Conservation (phyloP, 2,329 filamentous ascomycete genomes). For the Xylariaceae sp. region DNA sequence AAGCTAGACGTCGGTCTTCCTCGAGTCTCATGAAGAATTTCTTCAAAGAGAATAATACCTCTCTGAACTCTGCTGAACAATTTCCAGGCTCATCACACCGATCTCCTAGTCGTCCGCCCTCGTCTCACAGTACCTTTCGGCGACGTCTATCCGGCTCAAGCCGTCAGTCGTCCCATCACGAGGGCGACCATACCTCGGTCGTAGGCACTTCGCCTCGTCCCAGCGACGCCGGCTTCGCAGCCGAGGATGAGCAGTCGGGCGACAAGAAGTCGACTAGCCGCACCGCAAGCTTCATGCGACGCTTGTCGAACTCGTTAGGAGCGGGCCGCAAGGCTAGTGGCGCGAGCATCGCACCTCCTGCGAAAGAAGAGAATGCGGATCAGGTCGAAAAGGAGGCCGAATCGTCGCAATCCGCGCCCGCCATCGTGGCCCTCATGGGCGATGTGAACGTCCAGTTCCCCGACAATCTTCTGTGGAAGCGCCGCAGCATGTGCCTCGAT, state of each 20-base stretch:
- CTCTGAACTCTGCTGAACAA: slow-evolving; percentile 47
- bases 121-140: slow-evolving; percentile 45
- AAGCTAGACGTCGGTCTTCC: slow-evolving; percentile 49
- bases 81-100: slow-evolving; percentile 33
- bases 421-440: slow-evolving; percentile 64
- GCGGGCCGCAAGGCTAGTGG: slow-evolving; percentile 42
- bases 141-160: slow-evolving; percentile 63
- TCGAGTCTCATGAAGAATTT: slow-evolving; percentile 56
- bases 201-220: slow-evolving; percentile 38
- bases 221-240: slow-evolving; percentile 42
- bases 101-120: slow-evolving; percentile 45
- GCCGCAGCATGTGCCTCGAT: slow-evolving; percentile 81
- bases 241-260: slow-evolving; percentile 41
- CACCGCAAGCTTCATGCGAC: slow-evolving; percentile 53
- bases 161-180: slow-evolving; percentile 46
- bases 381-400: slow-evolving; percentile 30
- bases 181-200: slow-evolving; percentile 31
- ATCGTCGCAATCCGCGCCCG: slow-evolving; percentile 28
- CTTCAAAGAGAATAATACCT: slow-evolving; percentile 49
- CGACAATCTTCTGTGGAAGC: slow-evolving; percentile 93
- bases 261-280: slow-evolving; percentile 47
- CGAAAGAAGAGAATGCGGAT: slow-evolving; percentile 44
- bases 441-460: slow-evolving; percentile 97
- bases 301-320: slow-evolving; percentile 50
- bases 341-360: slow-evolving; percentile 46